Evolutionary conservation across 179 eudicot genomes (phyloP), one percentile per base, ranked within the genome.

Genomic region (Amaranthus tricolor): DNA sequence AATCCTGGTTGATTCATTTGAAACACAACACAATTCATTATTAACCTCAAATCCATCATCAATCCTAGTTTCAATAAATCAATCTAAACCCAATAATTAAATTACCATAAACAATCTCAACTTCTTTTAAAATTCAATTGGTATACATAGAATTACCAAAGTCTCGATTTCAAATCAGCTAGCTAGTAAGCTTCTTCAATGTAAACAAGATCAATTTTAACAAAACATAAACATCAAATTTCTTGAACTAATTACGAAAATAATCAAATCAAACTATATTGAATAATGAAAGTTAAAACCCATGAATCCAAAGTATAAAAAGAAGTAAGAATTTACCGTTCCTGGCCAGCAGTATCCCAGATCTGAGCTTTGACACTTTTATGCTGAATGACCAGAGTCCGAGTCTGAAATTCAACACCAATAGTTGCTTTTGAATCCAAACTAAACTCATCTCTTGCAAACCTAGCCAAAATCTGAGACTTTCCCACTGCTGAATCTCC

Each of bases 261-360:
- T 13, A 14, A 51, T 20, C 12, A 54, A 31, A 52, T 10, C 12
- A 14, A 43, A 54, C 43, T 20, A 47, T 17, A 43, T 0, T 21
- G 6, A 66, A 63, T 55, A 62, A 69, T 13, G 0, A 55, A 13
- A 5, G 14, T 31, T 31, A 48, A 64, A 66, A 64, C 7, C 15
- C 43, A 6, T 43, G 10, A 14, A 6, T 45, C 12, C 0, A 51
- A 58, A 40, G 21, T n/a, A 47, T 3, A 31, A 40, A 64, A 49
- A 45, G 13, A 8, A 19, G 16, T 0, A 12, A 9, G 24, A 53
- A 66, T 9, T 21, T 31, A 88, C 92, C 92, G 79, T 76, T 88
- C 92, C 78, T 88, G 92, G 70, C 92, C 92, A 45, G 91, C 91
- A 63, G 91, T 88, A 60, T 88, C 90, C 92, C 92, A 87, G 92